Conservation (phyloP, 2,329 filamentous ascomycete genomes). For the Thielaviopsis musarum region DNA sequence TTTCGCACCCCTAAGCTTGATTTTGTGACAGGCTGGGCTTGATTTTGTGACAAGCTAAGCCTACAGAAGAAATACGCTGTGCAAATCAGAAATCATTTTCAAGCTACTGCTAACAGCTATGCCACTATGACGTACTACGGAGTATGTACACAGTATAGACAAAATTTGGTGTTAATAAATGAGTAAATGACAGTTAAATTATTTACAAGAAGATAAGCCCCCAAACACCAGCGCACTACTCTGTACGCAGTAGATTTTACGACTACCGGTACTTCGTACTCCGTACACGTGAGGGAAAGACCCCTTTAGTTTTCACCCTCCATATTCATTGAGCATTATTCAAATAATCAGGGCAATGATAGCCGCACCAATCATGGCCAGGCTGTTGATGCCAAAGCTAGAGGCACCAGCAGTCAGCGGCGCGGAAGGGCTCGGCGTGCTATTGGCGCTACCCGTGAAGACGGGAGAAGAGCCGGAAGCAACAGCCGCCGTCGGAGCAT, state of each 20-base stretch:
- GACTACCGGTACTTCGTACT: too few relatives aligned
- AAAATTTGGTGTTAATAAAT: too few relatives aligned
- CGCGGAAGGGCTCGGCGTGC: background rate
- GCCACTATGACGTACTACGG: background rate
- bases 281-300: background rate
- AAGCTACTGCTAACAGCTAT: background rate
- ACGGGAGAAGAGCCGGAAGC: background rate
- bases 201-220: background rate
- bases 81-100: background rate
- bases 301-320: background rate
- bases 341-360: background rate
- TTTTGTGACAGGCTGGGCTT: background rate
- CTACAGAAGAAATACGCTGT: background rate
- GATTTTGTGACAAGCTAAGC: background rate
- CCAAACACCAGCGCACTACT: background rate
- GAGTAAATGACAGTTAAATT: background rate
- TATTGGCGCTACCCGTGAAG: background rate
- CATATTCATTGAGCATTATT: background rate
- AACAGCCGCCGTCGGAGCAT: background rate
- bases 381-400: background rate
- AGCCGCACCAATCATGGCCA: background rate
- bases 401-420: background rate
- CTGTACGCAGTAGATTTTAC: too few relatives aligned
- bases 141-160: too few relatives aligned
- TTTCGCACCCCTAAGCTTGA: too few relatives aligned